Conservation (phyloP, 371 early-diverging fungal species). For the Choanephora cucurbitarum region DNA sequence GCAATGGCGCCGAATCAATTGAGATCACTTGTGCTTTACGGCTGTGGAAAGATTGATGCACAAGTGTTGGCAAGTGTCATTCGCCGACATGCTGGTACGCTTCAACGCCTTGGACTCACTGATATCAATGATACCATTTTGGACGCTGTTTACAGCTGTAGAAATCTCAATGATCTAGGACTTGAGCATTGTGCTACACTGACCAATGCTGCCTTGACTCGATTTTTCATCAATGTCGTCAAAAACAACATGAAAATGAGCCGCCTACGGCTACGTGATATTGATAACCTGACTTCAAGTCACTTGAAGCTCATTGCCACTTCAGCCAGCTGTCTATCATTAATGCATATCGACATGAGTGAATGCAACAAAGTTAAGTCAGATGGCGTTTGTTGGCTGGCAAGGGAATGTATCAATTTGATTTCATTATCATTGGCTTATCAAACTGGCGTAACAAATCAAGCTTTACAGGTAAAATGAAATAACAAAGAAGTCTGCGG, state of each 20-base stretch:
- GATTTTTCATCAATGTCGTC: conserved; percentile 16
- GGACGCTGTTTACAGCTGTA: conserved; percentile 32
- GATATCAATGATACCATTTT: conserved; percentile 41
- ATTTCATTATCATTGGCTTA: conserved; percentile 34
- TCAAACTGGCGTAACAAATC: conserved; percentile 41
- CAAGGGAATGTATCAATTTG: conserved; percentile 26
- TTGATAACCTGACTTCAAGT: conserved; percentile 33
- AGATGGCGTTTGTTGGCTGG: conserved; percentile 30
- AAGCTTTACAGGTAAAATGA: conserved; percentile 31
- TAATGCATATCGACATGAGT: conserved; percentile 41
- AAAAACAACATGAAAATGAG: conserved; percentile 13
- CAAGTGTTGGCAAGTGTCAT: conserved; percentile 34
- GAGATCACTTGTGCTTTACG: conserved; percentile 38
- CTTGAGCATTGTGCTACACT: conserved; percentile 41
- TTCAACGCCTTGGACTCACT: conserved; percentile 36
- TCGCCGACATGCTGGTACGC: conserved; percentile 27
- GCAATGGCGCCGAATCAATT: conserved; percentile 27
- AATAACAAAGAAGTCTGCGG: too few relatives aligned
- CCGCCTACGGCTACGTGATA: conserved; percentile 42
- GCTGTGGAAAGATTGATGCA: conserved; percentile 41
- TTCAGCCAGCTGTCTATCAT: conserved; percentile 7
- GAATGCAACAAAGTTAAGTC: conserved; percentile 37
- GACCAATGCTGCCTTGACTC: conserved; percentile 22
- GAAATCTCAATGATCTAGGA: conserved; percentile 31
- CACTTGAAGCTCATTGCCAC: conserved; percentile 27